Conservation (phyloP, 1,139 yeast species). For the Nakaseomyces nivariensis region DNA sequence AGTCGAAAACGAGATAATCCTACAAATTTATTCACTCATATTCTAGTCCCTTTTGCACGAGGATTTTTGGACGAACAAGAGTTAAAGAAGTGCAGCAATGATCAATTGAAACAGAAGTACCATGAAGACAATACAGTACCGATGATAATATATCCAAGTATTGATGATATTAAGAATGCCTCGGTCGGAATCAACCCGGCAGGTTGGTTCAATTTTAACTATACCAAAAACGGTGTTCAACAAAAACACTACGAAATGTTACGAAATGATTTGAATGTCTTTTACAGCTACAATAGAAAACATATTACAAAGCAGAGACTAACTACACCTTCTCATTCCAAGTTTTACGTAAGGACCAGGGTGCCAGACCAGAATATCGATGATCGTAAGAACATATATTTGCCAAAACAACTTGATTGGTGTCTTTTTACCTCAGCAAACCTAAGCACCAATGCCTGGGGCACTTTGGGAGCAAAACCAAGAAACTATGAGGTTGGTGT, state of each 20-base stretch:
- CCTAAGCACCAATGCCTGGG: slow-evolving; percentile 64
- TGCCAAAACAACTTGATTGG: slow-evolving; percentile 41
- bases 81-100: slow-evolving; percentile 5
- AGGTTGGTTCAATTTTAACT: slow-evolving; percentile 46
- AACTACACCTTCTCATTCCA: slow-evolving; percentile 37
- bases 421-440: slow-evolving; percentile 58
- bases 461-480: slow-evolving; percentile 27
- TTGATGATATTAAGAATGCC: slow-evolving; percentile 37
- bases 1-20: slow-evolving; percentile 24
- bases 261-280: slow-evolving; percentile 13
- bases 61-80: slow-evolving; percentile 5
- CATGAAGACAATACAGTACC: slow-evolving; percentile 34
- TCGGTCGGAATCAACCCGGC: slow-evolving; percentile 42
- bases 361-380: slow-evolving; percentile 25
- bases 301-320: slow-evolving; percentile 21
- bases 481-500: slow-evolving; percentile 51
- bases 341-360: slow-evolving; percentile 31
- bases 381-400: slow-evolving; percentile 25
- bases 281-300: slow-evolving; percentile 12
- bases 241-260: slow-evolving; percentile 13
- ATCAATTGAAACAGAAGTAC: slow-evolving; percentile 23
- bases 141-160: slow-evolving; percentile 46
- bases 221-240: slow-evolving; percentile 17
- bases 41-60: slow-evolving; percentile 37
- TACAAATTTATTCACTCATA: slow-evolving; percentile 46